These are phyloP conservation scores for Ganoderma boninense DNA, from an alignment of 1,284 basidiomycete genomes.

Conservation along the genomic window DNA sequence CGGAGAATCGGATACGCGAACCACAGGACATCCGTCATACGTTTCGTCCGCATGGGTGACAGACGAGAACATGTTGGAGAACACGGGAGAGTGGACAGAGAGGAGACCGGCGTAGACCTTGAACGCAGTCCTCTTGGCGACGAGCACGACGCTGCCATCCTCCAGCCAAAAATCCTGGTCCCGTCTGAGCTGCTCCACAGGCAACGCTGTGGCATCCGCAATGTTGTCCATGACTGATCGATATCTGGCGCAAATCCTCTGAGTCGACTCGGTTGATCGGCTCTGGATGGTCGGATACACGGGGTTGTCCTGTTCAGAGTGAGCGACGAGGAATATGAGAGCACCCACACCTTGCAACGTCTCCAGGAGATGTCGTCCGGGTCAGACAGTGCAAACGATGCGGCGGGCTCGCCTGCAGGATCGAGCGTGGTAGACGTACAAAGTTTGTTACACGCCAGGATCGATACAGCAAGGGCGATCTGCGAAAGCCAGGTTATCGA, in stretches of 20 bases:
- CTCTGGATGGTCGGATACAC: background rate
- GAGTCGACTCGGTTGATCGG: too few relatives aligned
- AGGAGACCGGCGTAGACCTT: constrained; percentile 69
- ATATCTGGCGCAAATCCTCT: too few relatives aligned
- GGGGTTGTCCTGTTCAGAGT: background rate
- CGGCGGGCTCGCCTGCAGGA: background rate
- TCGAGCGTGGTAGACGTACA: background rate
- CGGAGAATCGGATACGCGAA: constrained; percentile 17
- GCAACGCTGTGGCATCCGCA: background rate
- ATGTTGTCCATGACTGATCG: background rate
- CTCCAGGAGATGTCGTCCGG: background rate
- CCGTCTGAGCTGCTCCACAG: background rate
- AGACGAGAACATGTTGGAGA: constrained; percentile 22
- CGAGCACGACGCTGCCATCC: constrained; percentile 73
- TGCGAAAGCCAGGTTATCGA: too few relatives aligned
- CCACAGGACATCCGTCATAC: constrained; percentile 20
- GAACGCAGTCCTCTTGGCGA: constrained; percentile 63
- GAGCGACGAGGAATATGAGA: background rate
- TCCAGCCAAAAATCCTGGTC: constrained; percentile 70
- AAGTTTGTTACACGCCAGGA: background rate
- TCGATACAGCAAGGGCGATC: too few relatives aligned
- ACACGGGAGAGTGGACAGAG: constrained; percentile 17
- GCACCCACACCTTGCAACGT: background rate
- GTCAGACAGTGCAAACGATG: background rate
- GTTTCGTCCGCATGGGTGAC: constrained; percentile 4